These are phyloP conservation scores for Kwoniella mangroviensis DNA, from an alignment of 768 basidiomycete genomes.

Conservation along the genomic window DNA sequence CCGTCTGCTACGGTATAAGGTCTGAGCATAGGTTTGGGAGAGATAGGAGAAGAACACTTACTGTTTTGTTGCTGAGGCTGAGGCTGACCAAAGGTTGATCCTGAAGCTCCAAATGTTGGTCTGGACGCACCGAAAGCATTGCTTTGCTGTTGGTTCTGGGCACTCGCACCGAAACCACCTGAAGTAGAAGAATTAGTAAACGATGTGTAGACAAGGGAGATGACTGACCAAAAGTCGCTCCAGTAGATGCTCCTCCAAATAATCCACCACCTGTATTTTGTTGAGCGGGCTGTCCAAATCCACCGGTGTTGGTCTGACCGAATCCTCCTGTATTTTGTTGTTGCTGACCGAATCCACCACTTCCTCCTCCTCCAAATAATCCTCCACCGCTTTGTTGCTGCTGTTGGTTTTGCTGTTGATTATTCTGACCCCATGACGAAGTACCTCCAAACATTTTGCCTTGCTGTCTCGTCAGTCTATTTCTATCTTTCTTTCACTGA, in stretches of 20 bases:
- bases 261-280: conserved; percentile 33
- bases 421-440: conserved; percentile 57
- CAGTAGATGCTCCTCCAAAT: conserved; percentile 28
- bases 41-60: neutral
- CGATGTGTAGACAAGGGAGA: neutral
- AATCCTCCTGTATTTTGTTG: conserved; percentile 32
- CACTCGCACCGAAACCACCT: conserved; percentile 64
- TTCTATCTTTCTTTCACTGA: neutral
- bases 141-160: conserved; percentile 59
- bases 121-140: conserved; percentile 61
- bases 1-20: conserved; percentile 10
- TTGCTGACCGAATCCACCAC: conserved; percentile 57
- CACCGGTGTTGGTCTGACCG: conserved; percentile 18
- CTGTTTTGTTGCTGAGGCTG: conserved; percentile 54
- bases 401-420: conserved; percentile 66
- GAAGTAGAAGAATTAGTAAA: neutral
- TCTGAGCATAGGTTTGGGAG: neutral
- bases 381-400: conserved; percentile 57
- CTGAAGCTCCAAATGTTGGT: conserved; percentile 58
- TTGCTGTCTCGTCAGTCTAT: neutral
- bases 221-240: conserved; percentile 24
- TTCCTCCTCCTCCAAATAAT: conserved; percentile 29
- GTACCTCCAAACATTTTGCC: conserved; percentile 50
- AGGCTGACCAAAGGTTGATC: conserved; percentile 68
- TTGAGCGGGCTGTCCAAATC: conserved; percentile 30